These are phyloP conservation scores for Lichtheimia ornata DNA, from an alignment of 371 early-diverging fungal genomes.

Conservation along the genomic window DNA sequence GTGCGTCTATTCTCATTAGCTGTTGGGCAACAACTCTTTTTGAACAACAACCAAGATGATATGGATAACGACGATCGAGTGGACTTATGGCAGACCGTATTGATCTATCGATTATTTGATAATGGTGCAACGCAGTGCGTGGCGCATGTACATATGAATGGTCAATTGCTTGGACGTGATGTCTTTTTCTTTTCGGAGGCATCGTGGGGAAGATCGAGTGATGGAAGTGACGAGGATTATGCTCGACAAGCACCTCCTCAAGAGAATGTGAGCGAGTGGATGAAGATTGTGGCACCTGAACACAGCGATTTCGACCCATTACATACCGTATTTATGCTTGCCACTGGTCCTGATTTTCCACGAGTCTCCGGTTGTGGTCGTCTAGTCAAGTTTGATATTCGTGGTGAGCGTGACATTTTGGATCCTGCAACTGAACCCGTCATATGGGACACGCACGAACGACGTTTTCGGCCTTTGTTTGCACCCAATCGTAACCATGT, in stretches of 20 bases:
- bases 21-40: constrained; percentile 20
- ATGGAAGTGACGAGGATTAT: constrained; percentile 16
- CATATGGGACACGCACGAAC: constrained; percentile 13
- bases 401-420: constrained; percentile 18
- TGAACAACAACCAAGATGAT: constrained; percentile 14
- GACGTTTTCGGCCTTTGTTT: constrained; percentile 11
- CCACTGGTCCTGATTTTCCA: constrained; percentile 25
- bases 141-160: constrained; percentile 25
- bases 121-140: constrained; percentile 33
- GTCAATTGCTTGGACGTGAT: constrained; percentile 32
- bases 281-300: constrained; percentile 28
- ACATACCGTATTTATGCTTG: constrained; percentile 31
- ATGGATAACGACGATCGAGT: constrained; percentile 28
- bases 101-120: constrained; percentile 36
- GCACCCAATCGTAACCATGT: background rate
- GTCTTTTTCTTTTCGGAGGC: constrained; percentile 37
- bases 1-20: constrained; percentile 32
- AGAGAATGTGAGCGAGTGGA: constrained; percentile 24
- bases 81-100: constrained; percentile 33
- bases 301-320: constrained; percentile 17
- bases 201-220: constrained; percentile 28
- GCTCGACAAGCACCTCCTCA: background rate
- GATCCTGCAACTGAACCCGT: constrained; percentile 30
- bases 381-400: constrained; percentile 31
- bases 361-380: constrained; percentile 26